Evolutionary conservation across 2,329 filamentous ascomycete genomes (phyloP), one percentile per base, ranked within the genome.

Genomic region (Colletotrichum sp.): DNA sequence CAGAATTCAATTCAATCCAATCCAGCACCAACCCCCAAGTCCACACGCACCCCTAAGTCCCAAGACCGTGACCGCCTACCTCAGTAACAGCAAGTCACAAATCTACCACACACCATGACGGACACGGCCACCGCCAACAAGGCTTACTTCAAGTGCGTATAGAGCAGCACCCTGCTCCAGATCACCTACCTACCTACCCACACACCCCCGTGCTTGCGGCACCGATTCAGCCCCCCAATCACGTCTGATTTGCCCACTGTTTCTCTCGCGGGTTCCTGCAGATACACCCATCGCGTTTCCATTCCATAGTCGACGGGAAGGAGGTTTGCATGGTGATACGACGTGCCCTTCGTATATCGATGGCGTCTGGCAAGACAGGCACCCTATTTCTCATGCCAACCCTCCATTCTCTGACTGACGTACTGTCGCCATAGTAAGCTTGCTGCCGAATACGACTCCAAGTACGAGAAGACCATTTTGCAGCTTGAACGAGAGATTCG

Each of bases 401-500:
- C 25, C 55, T 58, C 12, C 55, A 7, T 55, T 55, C 27, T 60
- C 58, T 36, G 12, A 32, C 32, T 56, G 22, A 32, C 34, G 22
- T 71, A 13, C 15, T 32, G n/a, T 56, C 6, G 10, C n/a, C 9
- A 7, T 30, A 92, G 91, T 77, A 82, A 89, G 64, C 83, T 89
- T 76, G 88, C 91, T 5, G 84, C 88, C 4, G 83, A 84, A 4
- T 93, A 93, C 79, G 92, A 94, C 79, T 80, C 83, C 52, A 89
- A 88, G 74, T 91, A 91, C 78, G 86, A 87, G 66, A 89, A 89
- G 79, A 87, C 89, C 15, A 86, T 91, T 62, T 83, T 85, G 43
- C 86, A 87, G 78, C 84, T 95, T n/a, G 87, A 89, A 27, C 82
- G 87, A 9, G 87, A 90, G 78, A 86, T 94, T 16, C 86, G 87